These are phyloP conservation scores for Glutinoglossum americanum DNA, from an alignment of 495 filamentous ascomycete species.

Conservation along the genomic window DNA sequence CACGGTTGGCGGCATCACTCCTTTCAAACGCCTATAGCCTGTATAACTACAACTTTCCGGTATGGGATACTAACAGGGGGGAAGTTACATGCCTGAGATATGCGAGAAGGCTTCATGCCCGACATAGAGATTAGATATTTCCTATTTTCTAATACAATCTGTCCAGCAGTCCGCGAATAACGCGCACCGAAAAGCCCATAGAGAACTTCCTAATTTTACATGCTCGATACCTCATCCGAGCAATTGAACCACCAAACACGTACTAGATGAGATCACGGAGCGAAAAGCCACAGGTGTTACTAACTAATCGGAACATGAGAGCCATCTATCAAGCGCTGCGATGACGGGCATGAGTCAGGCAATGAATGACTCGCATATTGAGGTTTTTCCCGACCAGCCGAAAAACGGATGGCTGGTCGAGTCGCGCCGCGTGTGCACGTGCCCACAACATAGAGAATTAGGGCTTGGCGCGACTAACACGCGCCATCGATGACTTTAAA, in stretches of 20 bases:
- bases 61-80: background rate
- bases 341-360: background rate
- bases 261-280: too few species aligned
- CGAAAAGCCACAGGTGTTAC: too few species aligned
- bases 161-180: background rate
- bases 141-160: background rate
- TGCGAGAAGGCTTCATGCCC: background rate
- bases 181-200: background rate
- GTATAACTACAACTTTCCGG: background rate
- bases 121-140: background rate
- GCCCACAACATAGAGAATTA: background rate
- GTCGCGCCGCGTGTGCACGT: conserved; percentile 1
- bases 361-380: background rate
- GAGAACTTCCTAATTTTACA: background rate
- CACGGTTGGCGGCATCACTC: background rate
- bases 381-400: background rate
- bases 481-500: background rate
- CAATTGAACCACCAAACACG: too few species aligned
- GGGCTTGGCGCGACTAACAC: background rate
- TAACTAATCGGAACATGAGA: too few species aligned
- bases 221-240: too few species aligned
- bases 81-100: background rate
- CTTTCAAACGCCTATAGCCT: background rate
- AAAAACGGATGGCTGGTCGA: background rate
- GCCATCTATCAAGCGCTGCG: too few species aligned